Percentiles rank a stretch among this genome's conserved stretches.
Conservation (phyloP, 2,329 filamentous ascomycete genomes). For the Atkinsonella texensis region DNA sequence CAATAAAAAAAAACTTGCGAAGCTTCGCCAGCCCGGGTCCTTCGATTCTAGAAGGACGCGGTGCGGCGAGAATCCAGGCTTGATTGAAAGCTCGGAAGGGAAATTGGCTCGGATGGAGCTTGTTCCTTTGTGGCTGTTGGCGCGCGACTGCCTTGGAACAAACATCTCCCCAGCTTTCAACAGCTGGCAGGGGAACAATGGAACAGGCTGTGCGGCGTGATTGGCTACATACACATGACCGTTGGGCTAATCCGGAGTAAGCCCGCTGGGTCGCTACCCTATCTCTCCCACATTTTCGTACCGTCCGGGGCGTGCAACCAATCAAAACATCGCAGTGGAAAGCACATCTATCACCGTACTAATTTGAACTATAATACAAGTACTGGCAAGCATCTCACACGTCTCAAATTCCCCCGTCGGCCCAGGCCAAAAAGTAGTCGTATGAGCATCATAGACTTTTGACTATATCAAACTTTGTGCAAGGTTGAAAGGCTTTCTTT, state of each 20-base stretch:
- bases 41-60: not conserved
- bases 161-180: not conserved
- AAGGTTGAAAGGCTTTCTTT: no score
- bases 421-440: no score
- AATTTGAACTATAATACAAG: no score
- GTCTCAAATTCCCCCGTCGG: no score
- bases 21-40: not conserved
- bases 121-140: not conserved
- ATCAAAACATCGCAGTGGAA: no score
- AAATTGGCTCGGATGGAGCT: constrained; percentile 1
- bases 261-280: not conserved
- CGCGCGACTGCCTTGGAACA: not conserved
- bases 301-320: no score
- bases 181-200: constrained; percentile 1
- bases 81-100: not conserved
- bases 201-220: not conserved
- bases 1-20: not conserved
- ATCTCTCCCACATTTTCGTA: no score
- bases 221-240: not conserved
- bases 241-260: not conserved
- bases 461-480: no score
- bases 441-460: no score
- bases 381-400: no score
- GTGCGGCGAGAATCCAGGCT: not conserved
- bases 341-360: no score